Evolutionary conservation across 192 early-diverging fungal genomes (phyloP).

Genomic region (Chytriomyces sp.): DNA sequence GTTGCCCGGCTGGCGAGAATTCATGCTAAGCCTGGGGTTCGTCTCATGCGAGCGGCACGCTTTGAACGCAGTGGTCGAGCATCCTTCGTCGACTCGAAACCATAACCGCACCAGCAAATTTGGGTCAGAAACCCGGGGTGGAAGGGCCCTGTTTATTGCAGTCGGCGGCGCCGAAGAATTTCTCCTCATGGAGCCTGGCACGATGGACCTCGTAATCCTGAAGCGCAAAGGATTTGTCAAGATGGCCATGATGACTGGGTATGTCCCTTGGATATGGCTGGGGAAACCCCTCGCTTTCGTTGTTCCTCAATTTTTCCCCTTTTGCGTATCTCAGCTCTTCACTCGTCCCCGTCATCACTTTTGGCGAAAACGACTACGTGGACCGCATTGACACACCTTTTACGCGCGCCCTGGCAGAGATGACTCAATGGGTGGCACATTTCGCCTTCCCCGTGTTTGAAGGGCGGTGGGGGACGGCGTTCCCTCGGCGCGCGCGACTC

Average conservation of each 20-base stretch:
- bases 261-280: too few relatives aligned
- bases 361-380: conserved; percentile 35
- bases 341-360: conserved; percentile 30
- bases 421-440: conserved; percentile 24
- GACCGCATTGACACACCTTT: conserved; percentile 35
- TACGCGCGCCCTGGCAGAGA: conserved; percentile 9
- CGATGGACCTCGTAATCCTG: conserved; percentile 40
- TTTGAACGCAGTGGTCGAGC: conserved; percentile 5
- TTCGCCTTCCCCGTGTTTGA: conserved; percentile 30
- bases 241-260: conserved; percentile 43
- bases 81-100: background rate
- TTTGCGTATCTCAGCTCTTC: conserved; percentile 7
- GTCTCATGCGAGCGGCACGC: conserved; percentile 22
- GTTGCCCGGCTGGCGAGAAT: conserved; percentile 20
- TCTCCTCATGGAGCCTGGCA: conserved; percentile 31
- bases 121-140: background rate
- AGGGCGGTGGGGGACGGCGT: conserved; percentile 29
- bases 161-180: conserved; percentile 45
- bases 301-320: background rate
- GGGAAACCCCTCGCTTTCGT: too few relatives aligned
- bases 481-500: conserved; percentile 12
- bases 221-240: conserved; percentile 46
- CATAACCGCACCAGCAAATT: background rate
- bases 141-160: conserved; percentile 30
- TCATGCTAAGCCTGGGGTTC: conserved; percentile 32